phyloP scores from a whole-genome alignment of 257 asterid genomes.

The Rauvolfia tetraphylla region DNA sequence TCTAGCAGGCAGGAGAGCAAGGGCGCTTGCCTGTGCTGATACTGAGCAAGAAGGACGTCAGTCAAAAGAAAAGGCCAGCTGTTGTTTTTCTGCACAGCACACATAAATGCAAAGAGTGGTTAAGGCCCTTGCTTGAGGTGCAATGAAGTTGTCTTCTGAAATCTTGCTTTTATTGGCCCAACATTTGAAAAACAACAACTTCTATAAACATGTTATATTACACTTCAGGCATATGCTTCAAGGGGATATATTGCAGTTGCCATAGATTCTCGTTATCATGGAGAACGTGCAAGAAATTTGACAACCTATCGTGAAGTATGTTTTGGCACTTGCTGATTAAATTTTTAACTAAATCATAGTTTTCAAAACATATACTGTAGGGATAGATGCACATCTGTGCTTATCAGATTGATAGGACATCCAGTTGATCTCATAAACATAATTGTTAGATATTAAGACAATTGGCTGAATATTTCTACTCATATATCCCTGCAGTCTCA shows the following conservation, averaged over 20 bases:
- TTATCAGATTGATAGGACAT: not conserved
- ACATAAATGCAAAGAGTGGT: conserved; percentile 87
- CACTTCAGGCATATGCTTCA: conserved; percentile 84
- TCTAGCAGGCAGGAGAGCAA: conserved; percentile 76
- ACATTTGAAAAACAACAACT: conserved; percentile 11
- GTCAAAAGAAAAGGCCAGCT: conserved; percentile 59
- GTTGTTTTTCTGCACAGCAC: conserved; percentile 88
- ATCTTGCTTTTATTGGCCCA: conserved; percentile 9
- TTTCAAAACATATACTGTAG: not conserved
- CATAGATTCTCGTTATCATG: conserved; percentile 94
- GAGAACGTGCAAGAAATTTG: conserved; percentile 74
- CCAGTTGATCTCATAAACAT: not conserved
- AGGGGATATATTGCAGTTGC: conserved; percentile 82
- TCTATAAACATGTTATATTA: conserved; percentile 7
- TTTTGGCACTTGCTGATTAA: conserved; percentile 10
- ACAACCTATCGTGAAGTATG: conserved; percentile 82
- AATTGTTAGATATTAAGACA: not conserved
- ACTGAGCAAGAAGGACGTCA: conserved; percentile 54
- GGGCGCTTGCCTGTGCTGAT: conserved; percentile 82
- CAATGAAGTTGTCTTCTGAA: conserved; percentile 11
- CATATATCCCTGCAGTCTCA: not conserved
- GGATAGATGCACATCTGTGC: no score
- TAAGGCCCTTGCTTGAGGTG: conserved; percentile 90
- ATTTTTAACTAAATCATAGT: not conserved
- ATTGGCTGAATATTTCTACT: not conserved